phyloP scores from a whole-genome alignment of 164 flowering plant species.

The Annona cherimola region DNA sequence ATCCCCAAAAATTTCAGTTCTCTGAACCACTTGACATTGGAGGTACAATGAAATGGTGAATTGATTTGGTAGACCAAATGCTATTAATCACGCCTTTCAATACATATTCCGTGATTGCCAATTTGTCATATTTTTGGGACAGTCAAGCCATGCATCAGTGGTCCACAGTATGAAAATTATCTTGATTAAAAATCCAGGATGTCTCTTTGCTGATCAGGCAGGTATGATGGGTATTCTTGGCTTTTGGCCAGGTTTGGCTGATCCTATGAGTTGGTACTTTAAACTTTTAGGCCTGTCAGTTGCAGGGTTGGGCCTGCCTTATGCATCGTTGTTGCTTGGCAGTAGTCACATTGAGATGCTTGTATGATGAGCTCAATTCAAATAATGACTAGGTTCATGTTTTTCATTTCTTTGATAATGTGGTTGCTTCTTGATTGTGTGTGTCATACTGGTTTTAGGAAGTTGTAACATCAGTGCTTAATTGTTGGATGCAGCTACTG shows the following conservation, averaged over 20 bases:
- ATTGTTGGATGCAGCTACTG: slow-evolving; percentile 27
- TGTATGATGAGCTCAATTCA: neutral
- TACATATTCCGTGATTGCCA: neutral
- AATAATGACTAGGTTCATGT: neutral
- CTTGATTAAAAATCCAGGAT: neutral
- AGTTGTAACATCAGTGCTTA: slow-evolving; percentile 1
- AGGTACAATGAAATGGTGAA: slow-evolving; percentile 25
- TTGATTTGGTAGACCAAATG: neutral
- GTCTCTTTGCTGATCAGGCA: neutral
- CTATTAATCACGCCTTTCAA: neutral
- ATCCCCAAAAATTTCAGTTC: slow-evolving; percentile 20
- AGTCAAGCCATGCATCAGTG: neutral
- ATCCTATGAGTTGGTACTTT: neutral
- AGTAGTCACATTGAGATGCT: neutral
- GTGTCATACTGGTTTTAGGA: neutral
- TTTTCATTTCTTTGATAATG: neutral
- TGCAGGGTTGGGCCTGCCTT: neutral
- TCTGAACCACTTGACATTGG: slow-evolving; percentile 24
- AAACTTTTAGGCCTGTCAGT: neutral
- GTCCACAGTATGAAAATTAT: neutral
- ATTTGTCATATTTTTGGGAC: neutral
- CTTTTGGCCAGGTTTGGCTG: neutral
- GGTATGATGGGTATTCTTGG: neutral
- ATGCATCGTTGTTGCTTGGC: neutral
- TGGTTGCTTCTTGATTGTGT: neutral